These are phyloP conservation scores for Neurospora sp. DNA, from an alignment of 495 filamentous ascomycete species.

Conservation along the genomic window DNA sequence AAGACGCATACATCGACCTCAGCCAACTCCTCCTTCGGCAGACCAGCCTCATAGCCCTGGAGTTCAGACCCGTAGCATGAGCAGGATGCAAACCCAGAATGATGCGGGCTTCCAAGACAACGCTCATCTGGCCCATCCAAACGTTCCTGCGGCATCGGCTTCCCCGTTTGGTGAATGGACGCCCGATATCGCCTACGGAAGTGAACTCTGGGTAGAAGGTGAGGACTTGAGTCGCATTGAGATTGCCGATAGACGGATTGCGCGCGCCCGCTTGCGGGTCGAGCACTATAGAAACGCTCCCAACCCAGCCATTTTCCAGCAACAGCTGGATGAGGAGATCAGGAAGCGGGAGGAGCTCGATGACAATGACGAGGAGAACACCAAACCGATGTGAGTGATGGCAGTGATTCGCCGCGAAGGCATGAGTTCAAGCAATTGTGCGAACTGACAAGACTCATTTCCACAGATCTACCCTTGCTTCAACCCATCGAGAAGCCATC, in stretches of 20 bases:
- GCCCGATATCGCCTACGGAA: slow-evolving; percentile 14
- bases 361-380: slow-evolving; percentile 29
- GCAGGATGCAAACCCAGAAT: not conserved
- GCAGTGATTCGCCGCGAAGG: not conserved
- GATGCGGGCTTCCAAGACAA: not conserved
- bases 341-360: slow-evolving; percentile 24
- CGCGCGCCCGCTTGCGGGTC: slow-evolving; percentile 23
- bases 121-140: not conserved
- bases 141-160: not conserved
- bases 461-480: slow-evolving; percentile 13
- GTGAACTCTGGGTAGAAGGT: slow-evolving; percentile 17
- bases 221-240: slow-evolving; percentile 32
- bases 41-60: not conserved
- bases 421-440: not conserved
- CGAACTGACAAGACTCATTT: slow-evolving; percentile 1
- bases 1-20: not conserved
- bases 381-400: slow-evolving; percentile 23
- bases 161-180: slow-evolving; percentile 7
- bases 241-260: slow-evolving; percentile 28
- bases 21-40: not conserved
- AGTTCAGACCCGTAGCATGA: not conserved
- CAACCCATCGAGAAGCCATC: slow-evolving; percentile 16
- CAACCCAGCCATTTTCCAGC: slow-evolving; percentile 15
- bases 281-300: slow-evolving; percentile 13
- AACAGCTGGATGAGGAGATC: slow-evolving; percentile 22